Percentiles rank a stretch among this genome's conserved stretches.
These are phyloP conservation scores for Rhizophagus prolifer DNA, from an alignment of 192 early-diverging fungal genomes.

Conservation along the genomic window DNA sequence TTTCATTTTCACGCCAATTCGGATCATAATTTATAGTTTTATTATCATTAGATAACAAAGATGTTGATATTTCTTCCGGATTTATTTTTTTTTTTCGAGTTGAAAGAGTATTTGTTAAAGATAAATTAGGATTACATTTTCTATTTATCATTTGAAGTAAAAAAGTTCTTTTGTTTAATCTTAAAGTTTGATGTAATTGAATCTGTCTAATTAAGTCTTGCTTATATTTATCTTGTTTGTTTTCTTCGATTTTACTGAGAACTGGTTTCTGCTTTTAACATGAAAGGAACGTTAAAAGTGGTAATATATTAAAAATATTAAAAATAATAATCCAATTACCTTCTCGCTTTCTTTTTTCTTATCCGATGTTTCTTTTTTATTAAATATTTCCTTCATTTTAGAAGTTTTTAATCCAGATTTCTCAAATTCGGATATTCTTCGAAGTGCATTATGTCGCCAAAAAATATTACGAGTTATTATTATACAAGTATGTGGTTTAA, in stretches of 20 bases:
- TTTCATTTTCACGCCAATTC: slow-evolving; percentile 3
- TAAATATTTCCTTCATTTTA: no score
- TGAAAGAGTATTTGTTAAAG: background rate
- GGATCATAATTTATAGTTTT: background rate
- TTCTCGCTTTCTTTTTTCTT: no score
- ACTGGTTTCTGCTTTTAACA: no score
- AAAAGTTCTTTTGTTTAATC: background rate
- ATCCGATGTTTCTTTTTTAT: no score
- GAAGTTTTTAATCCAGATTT: no score
- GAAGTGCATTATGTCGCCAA: no score
- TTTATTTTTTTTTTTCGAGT: background rate
- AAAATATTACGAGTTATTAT: no score
- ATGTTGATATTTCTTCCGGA: background rate
- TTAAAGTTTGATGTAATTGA: background rate
- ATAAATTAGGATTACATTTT: slow-evolving; percentile 1
- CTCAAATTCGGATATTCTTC: no score
- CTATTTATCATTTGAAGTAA: background rate
- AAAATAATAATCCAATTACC: no score
- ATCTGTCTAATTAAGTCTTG: background rate
- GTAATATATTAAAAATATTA: no score
- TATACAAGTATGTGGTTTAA: no score
- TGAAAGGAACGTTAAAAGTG: no score
- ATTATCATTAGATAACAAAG: background rate
- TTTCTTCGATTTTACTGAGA: background rate
- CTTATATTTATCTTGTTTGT: background rate